Percentiles rank a stretch among this genome's conserved stretches.
Evolutionary conservation across 169 alveolate genomes (phyloP).

Genomic region (Theileria equi): DNA sequence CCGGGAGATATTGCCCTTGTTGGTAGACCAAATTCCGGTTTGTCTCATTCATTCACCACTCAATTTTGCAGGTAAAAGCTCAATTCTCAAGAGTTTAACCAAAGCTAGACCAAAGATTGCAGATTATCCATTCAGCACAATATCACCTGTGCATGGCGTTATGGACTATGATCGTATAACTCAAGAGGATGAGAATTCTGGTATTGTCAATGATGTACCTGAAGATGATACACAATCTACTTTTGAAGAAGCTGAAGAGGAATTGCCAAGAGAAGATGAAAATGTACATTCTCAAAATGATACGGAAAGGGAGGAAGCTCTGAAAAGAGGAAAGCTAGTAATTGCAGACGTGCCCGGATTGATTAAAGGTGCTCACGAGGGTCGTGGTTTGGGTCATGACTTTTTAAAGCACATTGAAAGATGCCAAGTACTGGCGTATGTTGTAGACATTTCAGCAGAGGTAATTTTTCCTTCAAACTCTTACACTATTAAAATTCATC

Average conservation of each 20-base stretch:
- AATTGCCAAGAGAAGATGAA: neutral
- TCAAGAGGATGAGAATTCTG: neutral
- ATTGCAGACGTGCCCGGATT: conserved; percentile 90
- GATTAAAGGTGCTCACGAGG: conserved; percentile 84
- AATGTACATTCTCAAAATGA: conserved; percentile 2
- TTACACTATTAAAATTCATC: neutral
- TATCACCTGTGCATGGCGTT: conserved; percentile 48
- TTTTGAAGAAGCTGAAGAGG: neutral
- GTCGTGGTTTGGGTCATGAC: conserved; percentile 86
- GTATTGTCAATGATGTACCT: neutral
- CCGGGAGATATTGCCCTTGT: conserved; percentile 86
- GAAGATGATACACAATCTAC: conserved; percentile 4
- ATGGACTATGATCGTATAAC: neutral
- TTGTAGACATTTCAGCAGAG: conserved; percentile 52
- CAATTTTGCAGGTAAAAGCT: conserved; percentile 39
- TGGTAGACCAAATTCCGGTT: conserved; percentile 91
- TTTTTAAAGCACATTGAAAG: conserved; percentile 87
- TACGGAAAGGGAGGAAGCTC: neutral
- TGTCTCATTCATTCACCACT: conserved; percentile 19
- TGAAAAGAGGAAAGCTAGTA: conserved; percentile 18
- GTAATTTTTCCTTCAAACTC: conserved; percentile 17
- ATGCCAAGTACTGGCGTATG: conserved; percentile 71
- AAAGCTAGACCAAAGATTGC: conserved; percentile 60
- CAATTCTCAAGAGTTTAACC: conserved; percentile 44
- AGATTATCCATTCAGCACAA: conserved; percentile 49